Base-by-base conservation (phyloP, 83 land plant genomes). In the Thuja plicata region DNA sequence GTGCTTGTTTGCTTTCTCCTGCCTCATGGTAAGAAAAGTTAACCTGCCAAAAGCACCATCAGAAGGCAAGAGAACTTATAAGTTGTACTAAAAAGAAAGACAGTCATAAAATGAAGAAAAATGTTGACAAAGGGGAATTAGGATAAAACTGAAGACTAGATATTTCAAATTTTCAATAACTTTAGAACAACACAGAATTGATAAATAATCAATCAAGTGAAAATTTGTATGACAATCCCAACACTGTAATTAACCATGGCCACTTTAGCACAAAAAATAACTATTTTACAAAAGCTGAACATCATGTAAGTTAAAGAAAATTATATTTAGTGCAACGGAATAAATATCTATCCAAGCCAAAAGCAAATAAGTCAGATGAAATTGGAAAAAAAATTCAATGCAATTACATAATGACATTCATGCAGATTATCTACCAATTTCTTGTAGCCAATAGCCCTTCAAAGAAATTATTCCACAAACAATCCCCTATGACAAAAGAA, bases 1-100 rank as follows among this genome's bases (percentile, higher is more conserved):
- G 91, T 35, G 94, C 94, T 70, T 92, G 94, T 38, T 91, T 91
- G 71, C 88, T 86, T 88, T 92, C 94, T n/a, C 94, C 93, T 74
- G 94, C 93, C 76, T 92, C 94, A 32, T 60, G 92, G 89, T 92
- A 92, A 17, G 91, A 82, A 79, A 92, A 92, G 88, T 92, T 92
- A 34, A 92, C 94, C 92, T 91, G 92, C 62, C 88, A 90, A 90
- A 83, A 32, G 30, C 73, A 66, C 32, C n/a, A 8, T 11, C 52
- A 76, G 12, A 76, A 24, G 30, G 85, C 13, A 45, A 41, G 19
- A 83, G 6, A 83, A 10, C 85, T 43, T 83, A 83, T 45, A 46
- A 24, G 24, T 24, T 43, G n/a, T 41, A 21, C 32, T n/a, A 45
- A 30, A 41, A 24, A 38, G 3, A 43, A 45, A 24, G 48, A 83